Evolutionary conservation across 2,329 filamentous ascomycete species (phyloP).

Genomic region (Alternaria viburni): DNA sequence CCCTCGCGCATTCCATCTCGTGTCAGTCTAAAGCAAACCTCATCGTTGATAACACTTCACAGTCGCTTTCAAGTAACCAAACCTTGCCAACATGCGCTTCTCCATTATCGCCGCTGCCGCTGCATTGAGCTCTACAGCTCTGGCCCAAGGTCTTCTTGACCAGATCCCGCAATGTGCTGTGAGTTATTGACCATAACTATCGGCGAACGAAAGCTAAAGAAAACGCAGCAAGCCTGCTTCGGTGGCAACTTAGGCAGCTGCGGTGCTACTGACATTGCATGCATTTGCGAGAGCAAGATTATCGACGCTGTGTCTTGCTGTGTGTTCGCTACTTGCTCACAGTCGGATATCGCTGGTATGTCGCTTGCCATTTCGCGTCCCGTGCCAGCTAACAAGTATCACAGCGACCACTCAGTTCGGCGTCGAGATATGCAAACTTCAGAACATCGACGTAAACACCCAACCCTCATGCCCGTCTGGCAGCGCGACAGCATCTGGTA

Average conservation of each 20-base stretch:
- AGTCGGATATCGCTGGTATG: slow-evolving; percentile 36
- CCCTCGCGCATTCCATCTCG: not conserved
- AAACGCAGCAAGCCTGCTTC: slow-evolving; percentile 44
- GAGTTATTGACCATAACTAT: slow-evolving; percentile 3
- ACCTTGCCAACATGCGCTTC: slow-evolving; percentile 30
- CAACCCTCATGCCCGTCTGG: not conserved
- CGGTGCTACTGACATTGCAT: slow-evolving; percentile 48
- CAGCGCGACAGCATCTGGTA: not conserved
- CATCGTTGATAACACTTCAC: not conserved
- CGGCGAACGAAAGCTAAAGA: not conserved
- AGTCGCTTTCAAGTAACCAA: not conserved
- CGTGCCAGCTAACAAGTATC: not conserved
- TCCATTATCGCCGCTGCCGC: slow-evolving; percentile 31
- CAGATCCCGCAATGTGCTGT: slow-evolving; percentile 40
- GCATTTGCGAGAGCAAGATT: slow-evolving; percentile 52
- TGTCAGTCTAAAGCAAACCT: not conserved
- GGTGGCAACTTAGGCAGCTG: slow-evolving; percentile 48
- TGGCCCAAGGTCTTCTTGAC: slow-evolving; percentile 31
- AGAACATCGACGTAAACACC: not conserved
- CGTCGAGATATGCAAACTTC: not conserved
- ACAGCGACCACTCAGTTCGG: not conserved
- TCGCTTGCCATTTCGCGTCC: not conserved
- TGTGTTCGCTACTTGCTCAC: slow-evolving; percentile 47
- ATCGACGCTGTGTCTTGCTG: slow-evolving; percentile 54
- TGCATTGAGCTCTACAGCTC: slow-evolving; percentile 30